These are phyloP conservation scores for Trametes sp. DNA, from an alignment of 1,284 basidiomycete genomes.

Conservation along the genomic window DNA sequence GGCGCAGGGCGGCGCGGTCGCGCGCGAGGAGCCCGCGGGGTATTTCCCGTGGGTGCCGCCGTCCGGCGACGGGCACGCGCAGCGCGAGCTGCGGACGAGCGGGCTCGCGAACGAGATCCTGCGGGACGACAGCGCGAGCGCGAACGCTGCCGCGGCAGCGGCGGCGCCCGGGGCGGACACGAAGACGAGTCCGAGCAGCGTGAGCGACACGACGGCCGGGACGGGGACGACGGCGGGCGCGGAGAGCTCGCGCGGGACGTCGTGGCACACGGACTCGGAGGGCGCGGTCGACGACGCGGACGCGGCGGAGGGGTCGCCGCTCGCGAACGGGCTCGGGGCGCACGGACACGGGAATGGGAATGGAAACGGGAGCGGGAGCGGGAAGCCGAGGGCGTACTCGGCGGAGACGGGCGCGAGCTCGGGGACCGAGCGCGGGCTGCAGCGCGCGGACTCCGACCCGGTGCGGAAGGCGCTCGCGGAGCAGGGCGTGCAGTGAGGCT, in stretches of 20 bases:
- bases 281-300: constrained; percentile 26
- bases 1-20: constrained; percentile 23
- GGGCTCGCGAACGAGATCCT: constrained; percentile 53
- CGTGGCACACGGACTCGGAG: constrained; percentile 33
- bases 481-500: constrained; percentile 6
- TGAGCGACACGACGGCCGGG: constrained; percentile 29
- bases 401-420: constrained; percentile 19
- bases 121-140: constrained; percentile 26
- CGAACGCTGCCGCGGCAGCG: constrained; percentile 1
- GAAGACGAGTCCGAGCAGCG: constrained; percentile 25
- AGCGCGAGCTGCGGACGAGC: constrained; percentile 32
- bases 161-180: constrained; percentile 4
- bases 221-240: constrained; percentile 20
- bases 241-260: constrained; percentile 37
- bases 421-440: constrained; percentile 20
- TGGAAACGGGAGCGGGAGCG: constrained; percentile 14
- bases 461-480: constrained; percentile 21
- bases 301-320: constrained; percentile 16
- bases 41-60: constrained; percentile 55
- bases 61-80: constrained; percentile 8
- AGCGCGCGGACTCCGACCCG: constrained; percentile 39
- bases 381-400: constrained; percentile 32
- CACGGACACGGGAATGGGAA: constrained; percentile 20
- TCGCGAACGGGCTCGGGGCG: constrained; percentile 25
- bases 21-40: constrained; percentile 40